A percentile compares a stretch with the other conserved stretches of the same genome.
phyloP scores from a whole-genome alignment of 257 asterid species.

The Buddleja alternifolia region DNA sequence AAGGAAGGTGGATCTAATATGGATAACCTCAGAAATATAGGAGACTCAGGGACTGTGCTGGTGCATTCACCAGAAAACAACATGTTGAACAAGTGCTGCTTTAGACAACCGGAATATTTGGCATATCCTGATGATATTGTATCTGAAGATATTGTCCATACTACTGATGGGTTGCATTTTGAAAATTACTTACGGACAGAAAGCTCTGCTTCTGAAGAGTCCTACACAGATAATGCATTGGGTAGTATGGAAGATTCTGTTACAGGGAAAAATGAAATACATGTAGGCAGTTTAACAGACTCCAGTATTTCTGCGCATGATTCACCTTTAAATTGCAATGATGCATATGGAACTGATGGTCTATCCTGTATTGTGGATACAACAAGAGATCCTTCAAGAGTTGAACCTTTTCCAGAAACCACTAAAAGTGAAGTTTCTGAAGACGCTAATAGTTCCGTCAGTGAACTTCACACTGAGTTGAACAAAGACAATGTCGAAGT shows the following conservation, averaged over 20 bases:
- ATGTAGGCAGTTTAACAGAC: constrained; percentile 35
- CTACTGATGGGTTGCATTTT: constrained; percentile 22
- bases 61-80: constrained; percentile 36
- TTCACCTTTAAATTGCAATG: constrained; percentile 33
- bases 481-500: constrained; percentile 38
- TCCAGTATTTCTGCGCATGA: constrained; percentile 34
- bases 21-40: constrained; percentile 23
- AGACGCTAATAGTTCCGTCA: constrained; percentile 34
- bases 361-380: constrained; percentile 30
- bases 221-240: constrained; percentile 29
- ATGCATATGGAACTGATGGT: constrained; percentile 37
- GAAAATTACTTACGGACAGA: constrained; percentile 27
- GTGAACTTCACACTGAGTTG: constrained; percentile 31
- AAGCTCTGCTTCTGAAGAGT: constrained; percentile 32
- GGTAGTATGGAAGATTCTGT: constrained; percentile 32
- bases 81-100: constrained; percentile 30
- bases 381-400: constrained; percentile 25
- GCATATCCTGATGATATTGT: constrained; percentile 34
- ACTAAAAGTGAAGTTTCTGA: constrained; percentile 29
- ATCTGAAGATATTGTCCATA: constrained; percentile 31
- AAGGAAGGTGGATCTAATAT: constrained; percentile 32
- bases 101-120: constrained; percentile 31
- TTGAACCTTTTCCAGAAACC: constrained; percentile 41
- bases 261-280: constrained; percentile 29
- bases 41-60: constrained; percentile 27